Evolutionary conservation across 176 grass and related monocot genomes (phyloP).

Genomic region (Lolium multiflorum): DNA sequence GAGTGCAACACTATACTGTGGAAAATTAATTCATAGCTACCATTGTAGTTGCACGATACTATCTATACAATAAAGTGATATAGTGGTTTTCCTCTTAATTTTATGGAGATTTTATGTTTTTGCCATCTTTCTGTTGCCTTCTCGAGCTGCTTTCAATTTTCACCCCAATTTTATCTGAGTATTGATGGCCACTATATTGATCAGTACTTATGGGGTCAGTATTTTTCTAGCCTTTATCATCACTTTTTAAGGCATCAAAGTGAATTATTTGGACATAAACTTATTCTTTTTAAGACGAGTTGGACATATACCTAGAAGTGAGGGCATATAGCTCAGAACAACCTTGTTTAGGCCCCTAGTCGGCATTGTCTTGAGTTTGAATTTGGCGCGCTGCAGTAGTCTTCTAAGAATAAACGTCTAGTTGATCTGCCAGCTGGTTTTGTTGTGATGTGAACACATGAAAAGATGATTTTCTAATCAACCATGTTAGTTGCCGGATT

Average conservation of each 20-base stretch:
- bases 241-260: background rate
- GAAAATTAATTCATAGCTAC: slow-evolving; percentile 27
- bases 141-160: background rate
- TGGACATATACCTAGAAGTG: too few species aligned
- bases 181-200: background rate
- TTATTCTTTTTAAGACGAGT: too few species aligned
- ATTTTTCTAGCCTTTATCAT: background rate
- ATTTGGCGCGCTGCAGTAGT: too few species aligned
- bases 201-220: background rate
- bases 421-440: too few species aligned
- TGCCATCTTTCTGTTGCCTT: background rate
- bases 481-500: too few species aligned
- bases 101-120: background rate
- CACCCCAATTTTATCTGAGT: background rate
- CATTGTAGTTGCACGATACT: slow-evolving; percentile 32
- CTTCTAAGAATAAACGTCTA: too few species aligned
- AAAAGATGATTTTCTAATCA: too few species aligned
- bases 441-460: too few species aligned
- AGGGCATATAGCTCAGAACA: too few species aligned
- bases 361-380: too few species aligned
- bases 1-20: background rate
- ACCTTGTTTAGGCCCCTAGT: too few species aligned
- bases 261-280: too few species aligned
- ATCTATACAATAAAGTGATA: slow-evolving; percentile 43
- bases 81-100: background rate